phyloP scores from a whole-genome alignment of 441 rosid genomes.

The Populus tomentosa region DNA sequence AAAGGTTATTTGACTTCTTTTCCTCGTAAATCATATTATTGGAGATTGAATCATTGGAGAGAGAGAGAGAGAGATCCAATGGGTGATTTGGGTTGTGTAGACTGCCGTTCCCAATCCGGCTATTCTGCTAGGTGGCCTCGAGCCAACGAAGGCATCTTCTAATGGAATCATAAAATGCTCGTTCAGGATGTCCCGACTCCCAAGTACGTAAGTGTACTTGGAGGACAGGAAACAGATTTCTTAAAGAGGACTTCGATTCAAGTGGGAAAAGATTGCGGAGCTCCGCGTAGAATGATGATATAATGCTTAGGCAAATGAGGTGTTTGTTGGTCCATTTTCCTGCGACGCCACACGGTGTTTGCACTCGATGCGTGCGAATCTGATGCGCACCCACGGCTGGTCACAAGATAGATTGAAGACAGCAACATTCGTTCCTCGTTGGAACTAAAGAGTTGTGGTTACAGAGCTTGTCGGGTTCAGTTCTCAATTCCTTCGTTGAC shows the following conservation, averaged over 20 bases:
- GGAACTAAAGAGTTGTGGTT: neutral
- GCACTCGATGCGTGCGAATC: no score
- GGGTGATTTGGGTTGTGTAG: neutral
- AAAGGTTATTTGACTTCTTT: slow-evolving; percentile 28
- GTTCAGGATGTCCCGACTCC: neutral
- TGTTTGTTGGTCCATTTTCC: no score
- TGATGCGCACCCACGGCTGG: no score
- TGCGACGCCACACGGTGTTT: no score
- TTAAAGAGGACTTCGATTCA: neutral
- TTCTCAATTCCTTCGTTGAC: neutral
- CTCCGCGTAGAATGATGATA: no score
- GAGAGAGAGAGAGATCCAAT: neutral
- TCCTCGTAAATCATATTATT: slow-evolving; percentile 29
- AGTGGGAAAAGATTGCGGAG: neutral
- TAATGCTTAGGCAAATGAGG: neutral
- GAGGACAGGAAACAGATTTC: neutral
- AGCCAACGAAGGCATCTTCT: neutral
- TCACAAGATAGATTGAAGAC: no score
- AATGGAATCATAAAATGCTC: neutral
- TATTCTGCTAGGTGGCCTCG: neutral
- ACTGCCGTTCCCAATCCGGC: neutral
- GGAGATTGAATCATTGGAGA: slow-evolving; percentile 15
- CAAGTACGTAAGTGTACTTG: neutral
- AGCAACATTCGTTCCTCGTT: neutral
- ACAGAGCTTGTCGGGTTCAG: neutral